Conservation (phyloP, 2,329 filamentous ascomycete species). For the Setomelanomma holmii region DNA sequence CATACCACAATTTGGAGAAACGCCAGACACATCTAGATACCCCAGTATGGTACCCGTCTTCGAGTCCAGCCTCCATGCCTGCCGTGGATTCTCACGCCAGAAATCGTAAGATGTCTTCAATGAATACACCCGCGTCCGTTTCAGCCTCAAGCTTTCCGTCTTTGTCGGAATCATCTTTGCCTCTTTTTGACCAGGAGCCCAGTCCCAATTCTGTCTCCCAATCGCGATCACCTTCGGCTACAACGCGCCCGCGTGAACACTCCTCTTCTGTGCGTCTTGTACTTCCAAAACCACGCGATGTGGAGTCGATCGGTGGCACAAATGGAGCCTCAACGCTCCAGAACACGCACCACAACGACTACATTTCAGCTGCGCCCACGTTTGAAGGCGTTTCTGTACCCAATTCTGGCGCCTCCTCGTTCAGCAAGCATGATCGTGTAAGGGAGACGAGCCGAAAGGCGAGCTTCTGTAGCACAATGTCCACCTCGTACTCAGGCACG, state of each 20-base stretch:
- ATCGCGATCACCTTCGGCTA: slow-evolving; percentile 13
- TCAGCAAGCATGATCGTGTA: slow-evolving; percentile 20
- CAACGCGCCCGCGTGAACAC: slow-evolving; percentile 21
- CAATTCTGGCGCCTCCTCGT: slow-evolving; percentile 25
- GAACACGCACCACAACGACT: slow-evolving; percentile 18
- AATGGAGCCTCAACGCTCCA: slow-evolving; percentile 16
- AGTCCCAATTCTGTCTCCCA: slow-evolving; percentile 11
- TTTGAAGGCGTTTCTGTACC: slow-evolving; percentile 31
- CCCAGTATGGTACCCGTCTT: not conserved
- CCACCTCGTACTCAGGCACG: slow-evolving; percentile 44
- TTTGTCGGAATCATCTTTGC: slow-evolving; percentile 4
- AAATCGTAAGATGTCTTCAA: slow-evolving; percentile 15
- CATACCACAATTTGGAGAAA: not conserved
- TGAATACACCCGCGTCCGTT: slow-evolving; percentile 11
- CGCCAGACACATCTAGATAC: not conserved
- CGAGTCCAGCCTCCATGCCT: slow-evolving; percentile 2
- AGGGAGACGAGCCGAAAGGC: slow-evolving; percentile 31
- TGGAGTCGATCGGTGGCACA: slow-evolving; percentile 18
- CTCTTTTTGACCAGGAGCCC: slow-evolving; percentile 4
- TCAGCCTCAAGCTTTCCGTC: slow-evolving; percentile 11
- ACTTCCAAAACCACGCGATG: slow-evolving; percentile 29
- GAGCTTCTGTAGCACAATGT: slow-evolving; percentile 45
- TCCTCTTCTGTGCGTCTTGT: slow-evolving; percentile 23
- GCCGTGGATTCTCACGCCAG: slow-evolving; percentile 14
- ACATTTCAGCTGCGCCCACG: slow-evolving; percentile 27